phyloP scores from a whole-genome alignment of 2,329 filamentous ascomycete species.

The Aspergillus quadrilineatus region DNA sequence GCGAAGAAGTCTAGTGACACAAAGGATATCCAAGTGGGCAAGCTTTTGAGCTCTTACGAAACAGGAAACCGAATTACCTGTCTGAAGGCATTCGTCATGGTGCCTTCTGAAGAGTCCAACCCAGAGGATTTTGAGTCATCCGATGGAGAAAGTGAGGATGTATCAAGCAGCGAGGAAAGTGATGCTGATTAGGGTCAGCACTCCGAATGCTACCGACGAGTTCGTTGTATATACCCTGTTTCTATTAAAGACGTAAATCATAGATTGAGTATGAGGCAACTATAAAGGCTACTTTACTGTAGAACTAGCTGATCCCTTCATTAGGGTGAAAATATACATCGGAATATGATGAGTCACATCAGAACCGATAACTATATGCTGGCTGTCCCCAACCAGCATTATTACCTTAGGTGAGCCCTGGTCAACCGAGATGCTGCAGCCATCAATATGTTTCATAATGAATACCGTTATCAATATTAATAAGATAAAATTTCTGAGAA shows the following conservation, averaged over 20 bases:
- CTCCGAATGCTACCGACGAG: background rate
- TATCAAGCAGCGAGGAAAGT: constrained; percentile 29
- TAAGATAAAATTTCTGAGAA: background rate
- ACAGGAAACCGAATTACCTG: constrained; percentile 90
- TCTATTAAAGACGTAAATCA: constrained; percentile 15
- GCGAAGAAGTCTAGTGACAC: constrained; percentile 20
- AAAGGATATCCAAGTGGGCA: constrained; percentile 55
- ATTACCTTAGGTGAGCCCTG: background rate
- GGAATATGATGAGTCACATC: no score
- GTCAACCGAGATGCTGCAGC: background rate
- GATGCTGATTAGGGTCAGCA: constrained; percentile 20
- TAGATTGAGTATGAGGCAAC: constrained; percentile 2
- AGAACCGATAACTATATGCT: no score
- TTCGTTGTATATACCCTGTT: constrained; percentile 25
- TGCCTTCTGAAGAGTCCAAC: constrained; percentile 57
- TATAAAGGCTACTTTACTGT: no score
- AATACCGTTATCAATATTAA: background rate
- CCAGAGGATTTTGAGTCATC: constrained; percentile 46
- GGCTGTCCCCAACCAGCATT: no score
- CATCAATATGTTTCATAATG: background rate
- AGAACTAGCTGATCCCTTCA: no score
- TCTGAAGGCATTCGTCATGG: constrained; percentile 81
- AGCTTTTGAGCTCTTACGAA: constrained; percentile 72
- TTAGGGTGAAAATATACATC: no score
- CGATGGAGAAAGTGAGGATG: constrained; percentile 27